phyloP scores from a whole-genome alignment of 148 eudicot genomes.

The Euryodendron excelsum region DNA sequence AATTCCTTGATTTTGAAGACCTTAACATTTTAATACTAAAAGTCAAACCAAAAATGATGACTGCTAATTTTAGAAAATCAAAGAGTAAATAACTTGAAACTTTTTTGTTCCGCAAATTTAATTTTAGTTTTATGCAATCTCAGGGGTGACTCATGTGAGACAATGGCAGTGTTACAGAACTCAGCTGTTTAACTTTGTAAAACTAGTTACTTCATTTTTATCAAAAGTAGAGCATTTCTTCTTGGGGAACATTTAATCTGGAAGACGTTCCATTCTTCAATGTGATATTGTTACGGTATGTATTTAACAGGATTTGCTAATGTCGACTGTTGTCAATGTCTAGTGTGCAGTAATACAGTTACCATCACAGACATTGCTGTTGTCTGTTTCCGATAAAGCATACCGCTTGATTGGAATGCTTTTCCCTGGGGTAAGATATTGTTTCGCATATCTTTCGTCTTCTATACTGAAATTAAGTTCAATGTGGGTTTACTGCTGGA shows the following conservation, averaged over 20 bases:
- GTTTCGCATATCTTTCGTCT: not conserved
- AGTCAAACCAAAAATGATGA: not conserved
- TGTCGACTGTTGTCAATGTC: conserved; percentile 18
- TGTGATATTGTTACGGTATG: not conserved
- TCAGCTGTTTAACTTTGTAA: not conserved
- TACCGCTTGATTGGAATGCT: conserved; percentile 97
- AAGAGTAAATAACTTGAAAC: not conserved
- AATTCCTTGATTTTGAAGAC: not conserved
- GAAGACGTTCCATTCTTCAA: not conserved
- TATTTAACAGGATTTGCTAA: not conserved
- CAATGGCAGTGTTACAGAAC: not conserved
- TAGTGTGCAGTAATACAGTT: conserved; percentile 97
- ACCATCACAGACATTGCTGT: conserved; percentile 84
- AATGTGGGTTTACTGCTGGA: not conserved
- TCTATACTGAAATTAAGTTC: not conserved
- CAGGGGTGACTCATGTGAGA: not conserved
- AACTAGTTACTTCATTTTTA: not conserved
- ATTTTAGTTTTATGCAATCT: not conserved
- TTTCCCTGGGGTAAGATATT: conserved; percentile 80
- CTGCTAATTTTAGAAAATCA: not conserved
- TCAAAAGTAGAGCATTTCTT: not conserved
- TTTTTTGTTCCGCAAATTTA: not conserved
- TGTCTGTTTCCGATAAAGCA: conserved; percentile 92
- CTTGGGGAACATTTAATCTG: not conserved
- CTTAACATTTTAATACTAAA: not conserved